Percentiles rank a stretch among this genome's conserved stretches.
Conservation (phyloP, 805 yeast genomes). For the Candida vaughaniae region DNA sequence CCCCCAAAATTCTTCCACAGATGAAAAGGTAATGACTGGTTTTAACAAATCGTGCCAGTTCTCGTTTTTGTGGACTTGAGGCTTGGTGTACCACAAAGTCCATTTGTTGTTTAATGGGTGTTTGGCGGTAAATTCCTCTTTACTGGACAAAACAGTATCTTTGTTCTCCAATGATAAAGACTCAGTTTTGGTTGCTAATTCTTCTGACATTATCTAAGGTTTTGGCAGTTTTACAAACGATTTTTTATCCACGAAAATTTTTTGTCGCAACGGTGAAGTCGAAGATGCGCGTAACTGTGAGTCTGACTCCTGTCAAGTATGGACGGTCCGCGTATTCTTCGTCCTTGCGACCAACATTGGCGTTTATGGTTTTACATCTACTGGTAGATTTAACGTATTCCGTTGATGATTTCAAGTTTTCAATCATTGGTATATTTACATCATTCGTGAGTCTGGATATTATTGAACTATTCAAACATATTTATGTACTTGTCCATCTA, state of each 20-base stretch:
- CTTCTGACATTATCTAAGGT: slow-evolving; percentile 8
- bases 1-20: slow-evolving; percentile 99
- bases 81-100: slow-evolving; percentile 98
- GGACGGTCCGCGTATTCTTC: no score
- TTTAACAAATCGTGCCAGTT: slow-evolving; percentile 91
- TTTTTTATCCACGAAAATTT: slow-evolving; percentile 8
- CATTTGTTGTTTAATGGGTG: slow-evolving; percentile 90
- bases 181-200: slow-evolving; percentile 42
- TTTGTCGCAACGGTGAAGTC: slow-evolving; percentile 1
- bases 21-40: slow-evolving; percentile 85
- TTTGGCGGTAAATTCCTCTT: slow-evolving; percentile 67
- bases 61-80: slow-evolving; percentile 73
- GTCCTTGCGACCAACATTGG: no score
- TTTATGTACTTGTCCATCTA: no score
- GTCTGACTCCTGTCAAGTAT: no score
- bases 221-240: slow-evolving; percentile 4
- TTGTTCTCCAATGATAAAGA: slow-evolving; percentile 39
- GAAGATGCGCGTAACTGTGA: slow-evolving; percentile 5
- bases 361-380: no score
- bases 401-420: no score
- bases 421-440: no score
- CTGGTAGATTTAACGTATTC: no score
- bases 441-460: no score
- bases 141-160: slow-evolving; percentile 56
- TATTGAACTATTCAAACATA: no score